Conservation (phyloP, 176 grass and related monocot species). For the Pontederia crassipes region DNA sequence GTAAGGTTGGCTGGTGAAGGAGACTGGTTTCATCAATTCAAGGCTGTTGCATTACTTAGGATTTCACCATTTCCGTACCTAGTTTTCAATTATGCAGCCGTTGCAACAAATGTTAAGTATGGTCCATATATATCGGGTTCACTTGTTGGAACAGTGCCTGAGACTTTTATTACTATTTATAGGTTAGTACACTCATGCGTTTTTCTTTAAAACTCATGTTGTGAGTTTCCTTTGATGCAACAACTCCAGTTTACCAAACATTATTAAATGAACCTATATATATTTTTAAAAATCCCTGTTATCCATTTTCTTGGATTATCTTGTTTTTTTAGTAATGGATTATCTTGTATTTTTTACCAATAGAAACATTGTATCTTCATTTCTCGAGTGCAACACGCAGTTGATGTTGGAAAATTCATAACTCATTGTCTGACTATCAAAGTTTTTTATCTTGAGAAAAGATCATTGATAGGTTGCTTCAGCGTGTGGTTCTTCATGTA, state of each 20-base stretch:
- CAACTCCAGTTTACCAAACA: neutral
- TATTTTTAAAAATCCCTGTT: too few relatives aligned
- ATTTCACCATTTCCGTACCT: conserved; percentile 25
- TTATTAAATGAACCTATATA: too few relatives aligned
- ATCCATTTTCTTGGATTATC: too few relatives aligned
- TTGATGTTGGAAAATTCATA: too few relatives aligned
- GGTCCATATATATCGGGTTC: conserved; percentile 21
- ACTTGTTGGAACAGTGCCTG: conserved; percentile 11
- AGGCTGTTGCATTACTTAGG: conserved; percentile 15
- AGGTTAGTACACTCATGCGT: conserved; percentile 1
- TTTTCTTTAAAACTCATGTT: neutral
- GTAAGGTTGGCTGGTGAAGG: conserved; percentile 21
- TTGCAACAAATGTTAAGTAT: conserved; percentile 19
- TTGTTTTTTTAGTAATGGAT: too few relatives aligned
- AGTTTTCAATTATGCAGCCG: conserved; percentile 23
- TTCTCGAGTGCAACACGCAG: too few relatives aligned
- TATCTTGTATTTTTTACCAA: too few relatives aligned
- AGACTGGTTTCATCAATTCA: conserved; percentile 30
- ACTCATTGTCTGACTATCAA: too few relatives aligned
- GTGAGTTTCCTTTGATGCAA: neutral
- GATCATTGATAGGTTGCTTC: too few relatives aligned
- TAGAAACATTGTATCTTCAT: too few relatives aligned
- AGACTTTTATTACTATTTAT: conserved; percentile 22
- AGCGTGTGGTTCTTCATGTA: too few relatives aligned
- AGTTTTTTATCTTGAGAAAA: too few relatives aligned